These are phyloP conservation scores for Acanthamoeba sp. DNA, from an alignment of 208 protist genomes.

Conservation along the genomic window DNA sequence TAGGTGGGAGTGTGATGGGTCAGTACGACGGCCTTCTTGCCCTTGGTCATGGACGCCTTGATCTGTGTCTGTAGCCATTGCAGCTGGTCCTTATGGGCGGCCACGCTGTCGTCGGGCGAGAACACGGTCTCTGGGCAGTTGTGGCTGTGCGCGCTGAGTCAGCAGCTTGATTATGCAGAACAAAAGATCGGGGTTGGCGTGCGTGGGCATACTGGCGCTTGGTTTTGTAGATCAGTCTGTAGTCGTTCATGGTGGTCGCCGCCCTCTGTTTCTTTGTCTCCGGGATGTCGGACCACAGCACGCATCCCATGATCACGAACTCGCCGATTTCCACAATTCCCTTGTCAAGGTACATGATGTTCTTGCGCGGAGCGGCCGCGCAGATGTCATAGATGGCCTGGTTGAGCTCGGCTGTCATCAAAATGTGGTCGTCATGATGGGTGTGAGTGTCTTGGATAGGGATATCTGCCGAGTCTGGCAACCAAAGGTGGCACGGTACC, in stretches of 20 bases:
- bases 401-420: neutral
- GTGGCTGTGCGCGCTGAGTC: neutral
- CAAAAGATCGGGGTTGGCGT: neutral
- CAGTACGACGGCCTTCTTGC: constrained; percentile 35
- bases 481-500: neutral
- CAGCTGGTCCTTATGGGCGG: neutral
- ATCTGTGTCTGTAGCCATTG: constrained; percentile 10
- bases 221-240: constrained; percentile 59
- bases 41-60: neutral
- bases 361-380: constrained; percentile 4
- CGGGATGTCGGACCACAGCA: constrained; percentile 17
- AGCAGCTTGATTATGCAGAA: neutral
- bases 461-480: no score
- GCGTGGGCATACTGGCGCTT: neutral
- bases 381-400: neutral
- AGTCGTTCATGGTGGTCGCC: constrained; percentile 27
- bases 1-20: constrained; percentile 51
- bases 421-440: neutral
- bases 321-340: neutral
- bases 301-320: constrained; percentile 51
- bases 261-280: neutral
- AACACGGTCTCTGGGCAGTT: neutral
- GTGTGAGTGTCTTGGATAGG: neutral
- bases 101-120: constrained; percentile 2
- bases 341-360: constrained; percentile 37